Percentiles rank a stretch among this genome's conserved stretches.
These are phyloP conservation scores for Arthroderma sp. DNA, from an alignment of 2,329 filamentous ascomycete genomes.

Conservation along the genomic window DNA sequence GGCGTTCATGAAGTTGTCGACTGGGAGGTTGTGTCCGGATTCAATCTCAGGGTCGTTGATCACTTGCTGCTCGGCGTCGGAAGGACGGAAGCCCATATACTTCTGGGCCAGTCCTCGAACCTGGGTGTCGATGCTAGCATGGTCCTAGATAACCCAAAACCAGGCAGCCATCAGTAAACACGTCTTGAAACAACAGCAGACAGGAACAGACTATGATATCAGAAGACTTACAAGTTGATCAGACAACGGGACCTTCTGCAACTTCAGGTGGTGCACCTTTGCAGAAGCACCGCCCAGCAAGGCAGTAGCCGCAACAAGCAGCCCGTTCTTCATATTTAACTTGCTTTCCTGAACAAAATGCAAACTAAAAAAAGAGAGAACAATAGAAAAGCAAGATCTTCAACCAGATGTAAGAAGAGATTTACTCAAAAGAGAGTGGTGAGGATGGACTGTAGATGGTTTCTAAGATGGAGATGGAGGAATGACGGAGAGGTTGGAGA, in stretches of 20 bases:
- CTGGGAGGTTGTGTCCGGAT: constrained; percentile 64
- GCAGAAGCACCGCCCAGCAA: constrained; percentile 74
- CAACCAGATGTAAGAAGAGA: not conserved
- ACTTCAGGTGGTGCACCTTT: constrained; percentile 88
- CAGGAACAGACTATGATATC: not conserved
- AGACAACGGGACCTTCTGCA: constrained; percentile 85
- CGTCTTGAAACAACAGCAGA: not conserved
- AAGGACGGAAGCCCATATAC: constrained; percentile 74
- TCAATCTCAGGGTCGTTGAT: constrained; percentile 61
- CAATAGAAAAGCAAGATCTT: no score
- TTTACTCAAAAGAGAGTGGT: not conserved
- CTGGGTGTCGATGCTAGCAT: constrained; percentile 67
- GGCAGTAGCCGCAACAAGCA: constrained; percentile 64
- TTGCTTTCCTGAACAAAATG: constrained; percentile 1
- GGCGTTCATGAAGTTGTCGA: constrained; percentile 96
- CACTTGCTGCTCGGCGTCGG: constrained; percentile 58
- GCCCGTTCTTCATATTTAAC: constrained; percentile 65
- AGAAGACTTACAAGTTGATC: constrained; percentile 69
- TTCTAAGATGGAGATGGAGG: not conserved
- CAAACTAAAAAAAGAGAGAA: not conserved
- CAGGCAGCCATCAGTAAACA: not conserved
- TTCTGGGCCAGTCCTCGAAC: constrained; percentile 79
- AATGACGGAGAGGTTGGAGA: not conserved
- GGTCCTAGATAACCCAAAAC: constrained; percentile 41
- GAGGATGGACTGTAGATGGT: not conserved